A percentile compares a stretch with the other conserved stretches of the same genome.
phyloP scores from a whole-genome alignment of 1,284 basidiomycete species.

The Fomitopsis betulina region DNA sequence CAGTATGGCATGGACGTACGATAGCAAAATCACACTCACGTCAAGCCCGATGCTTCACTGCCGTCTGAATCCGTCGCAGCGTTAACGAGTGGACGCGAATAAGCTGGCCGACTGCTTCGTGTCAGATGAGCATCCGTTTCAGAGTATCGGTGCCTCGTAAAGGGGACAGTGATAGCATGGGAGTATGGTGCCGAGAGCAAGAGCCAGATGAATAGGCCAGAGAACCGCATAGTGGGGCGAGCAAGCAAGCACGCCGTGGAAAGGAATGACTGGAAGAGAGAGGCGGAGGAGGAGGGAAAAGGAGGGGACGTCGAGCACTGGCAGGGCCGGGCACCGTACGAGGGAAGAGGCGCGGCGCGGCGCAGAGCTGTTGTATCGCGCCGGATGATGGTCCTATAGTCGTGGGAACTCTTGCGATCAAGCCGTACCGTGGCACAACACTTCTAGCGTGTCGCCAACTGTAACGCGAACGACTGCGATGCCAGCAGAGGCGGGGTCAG shows the following conservation, averaged over 20 bases:
- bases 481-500: not conserved
- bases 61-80: conserved; percentile 16
- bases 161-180: conserved; percentile 25
- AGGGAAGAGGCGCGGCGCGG: not conserved
- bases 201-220: conserved; percentile 18
- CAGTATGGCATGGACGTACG: not conserved
- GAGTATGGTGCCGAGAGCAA: conserved; percentile 24
- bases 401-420: conserved; percentile 5
- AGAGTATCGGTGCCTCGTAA: conserved; percentile 20
- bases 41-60: conserved; percentile 24
- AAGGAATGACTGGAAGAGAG: conserved; percentile 22
- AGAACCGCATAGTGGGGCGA: conserved; percentile 21
- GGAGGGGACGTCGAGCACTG: conserved; percentile 9
- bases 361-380: not conserved
- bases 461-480: not conserved
- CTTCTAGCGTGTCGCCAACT: not conserved
- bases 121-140: conserved; percentile 10
- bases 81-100: conserved; percentile 20
- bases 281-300: conserved; percentile 10
- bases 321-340: conserved; percentile 1
- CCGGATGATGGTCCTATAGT: conserved; percentile 2
- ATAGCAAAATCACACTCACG: conserved; percentile 19
- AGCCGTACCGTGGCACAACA: not conserved
- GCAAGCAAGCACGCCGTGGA: conserved; percentile 7
- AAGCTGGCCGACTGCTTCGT: conserved; percentile 18